Base-by-base conservation (phyloP, 148 eudicot genomes). In the Arbutus unedo region DNA sequence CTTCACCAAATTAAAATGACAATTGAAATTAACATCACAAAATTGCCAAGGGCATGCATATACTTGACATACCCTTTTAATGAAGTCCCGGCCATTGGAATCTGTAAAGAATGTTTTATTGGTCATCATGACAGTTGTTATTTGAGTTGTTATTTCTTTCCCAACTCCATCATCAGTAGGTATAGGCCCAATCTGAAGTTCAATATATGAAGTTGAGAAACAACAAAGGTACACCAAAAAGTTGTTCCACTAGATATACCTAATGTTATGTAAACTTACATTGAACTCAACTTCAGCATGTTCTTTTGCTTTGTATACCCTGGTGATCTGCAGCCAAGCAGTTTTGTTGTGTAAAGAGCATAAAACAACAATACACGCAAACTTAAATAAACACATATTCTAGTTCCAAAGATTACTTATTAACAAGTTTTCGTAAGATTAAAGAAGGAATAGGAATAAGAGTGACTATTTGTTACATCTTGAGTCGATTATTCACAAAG, bases 71-170 rank as follows among this genome's bases (percentile, higher is more conserved):
- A 93, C 96, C 93, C 96, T 93, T 87, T 85, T 85, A 73, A 93
- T 88, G 80, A 93, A 91, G 85, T 93, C 96, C 55, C 96, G 90
- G 13, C 94, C 96, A 79, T 91, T 93, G 72, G 96, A 93, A 89
- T 93, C 96, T 57, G 96, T 93, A 71, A 88, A 93, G 84, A 93
- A 93, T 68, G 93, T 90, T 83, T 53, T 88, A 73, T 91, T 91
- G 21, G 92, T 93, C 87, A 84, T 85, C 89, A 93, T 87, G 81
- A 80, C 72, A 11, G 96, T 88, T 57, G 86, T 88, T 25, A 91
- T 86, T 79, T 88, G 92, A 81, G 93, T 85, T 8, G 81, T 82
- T 59, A 93, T 84, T 87, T 93, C 96, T 81, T 93, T 93, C 53
- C 96, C 96, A 80, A 88, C 81, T 84, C 91, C 89, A 79, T 93